A percentile compares a stretch with the other conserved stretches of the same genome.
phyloP scores from a whole-genome alignment of 2,329 filamentous ascomycete genomes.

The Akanthomyces lecanii region DNA sequence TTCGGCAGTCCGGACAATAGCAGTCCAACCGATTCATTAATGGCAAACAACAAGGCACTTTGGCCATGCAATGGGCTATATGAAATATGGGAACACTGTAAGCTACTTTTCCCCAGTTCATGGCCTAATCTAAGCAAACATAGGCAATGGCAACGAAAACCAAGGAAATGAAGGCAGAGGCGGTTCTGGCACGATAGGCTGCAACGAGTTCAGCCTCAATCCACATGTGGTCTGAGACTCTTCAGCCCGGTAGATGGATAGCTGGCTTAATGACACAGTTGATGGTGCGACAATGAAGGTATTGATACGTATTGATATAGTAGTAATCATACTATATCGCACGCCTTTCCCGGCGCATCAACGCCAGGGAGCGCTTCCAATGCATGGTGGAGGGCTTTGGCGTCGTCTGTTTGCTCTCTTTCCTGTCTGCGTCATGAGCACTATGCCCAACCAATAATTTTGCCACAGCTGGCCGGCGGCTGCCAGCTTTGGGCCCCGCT shows the following conservation, averaged over 20 bases:
- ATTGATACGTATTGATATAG: no score
- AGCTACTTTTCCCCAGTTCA: background rate
- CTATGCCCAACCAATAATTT: no score
- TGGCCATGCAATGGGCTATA: background rate
- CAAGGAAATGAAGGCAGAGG: background rate
- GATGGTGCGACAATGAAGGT: no score
- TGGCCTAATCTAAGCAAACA: background rate
- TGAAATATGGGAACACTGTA: slow-evolving; percentile 1
- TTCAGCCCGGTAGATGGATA: background rate
- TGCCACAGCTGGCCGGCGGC: no score
- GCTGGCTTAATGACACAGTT: background rate
- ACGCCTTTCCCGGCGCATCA: no score
- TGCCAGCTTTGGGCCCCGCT: no score
- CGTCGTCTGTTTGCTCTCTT: no score
- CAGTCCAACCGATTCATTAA: background rate
- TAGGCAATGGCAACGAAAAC: background rate
- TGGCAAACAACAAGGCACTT: background rate
- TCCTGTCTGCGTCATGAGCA: no score
- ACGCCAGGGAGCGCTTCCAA: no score
- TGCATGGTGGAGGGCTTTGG: no score
- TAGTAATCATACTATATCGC: no score
- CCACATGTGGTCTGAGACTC: background rate
- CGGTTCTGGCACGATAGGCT: background rate
- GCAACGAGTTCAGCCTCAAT: background rate
- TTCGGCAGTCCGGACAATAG: background rate